phyloP scores from a whole-genome alignment of 257 asterid species.

The Plantago elongata region DNA sequence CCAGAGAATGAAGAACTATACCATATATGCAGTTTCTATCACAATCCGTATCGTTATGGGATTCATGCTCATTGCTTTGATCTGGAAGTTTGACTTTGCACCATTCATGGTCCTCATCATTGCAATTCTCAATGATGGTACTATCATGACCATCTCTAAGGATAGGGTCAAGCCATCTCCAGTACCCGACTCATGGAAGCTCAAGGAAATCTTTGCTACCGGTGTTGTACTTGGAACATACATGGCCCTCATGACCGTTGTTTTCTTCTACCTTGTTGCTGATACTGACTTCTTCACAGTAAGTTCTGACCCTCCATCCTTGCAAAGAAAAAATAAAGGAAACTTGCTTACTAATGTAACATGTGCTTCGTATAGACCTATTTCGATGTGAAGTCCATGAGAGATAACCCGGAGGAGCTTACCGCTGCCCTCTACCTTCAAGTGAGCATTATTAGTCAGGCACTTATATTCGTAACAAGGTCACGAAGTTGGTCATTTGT shows the following conservation, averaged over 20 bases:
- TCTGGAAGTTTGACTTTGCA: conserved; percentile 88
- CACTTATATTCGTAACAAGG: conserved; percentile 82
- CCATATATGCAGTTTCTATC: conserved; percentile 86
- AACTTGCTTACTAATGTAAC: not conserved
- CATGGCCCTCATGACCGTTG: conserved; percentile 67
- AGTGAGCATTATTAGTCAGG: conserved; percentile 93
- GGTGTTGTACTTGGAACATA: conserved; percentile 85
- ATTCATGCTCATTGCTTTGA: conserved; percentile 79
- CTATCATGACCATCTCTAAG: conserved; percentile 94
- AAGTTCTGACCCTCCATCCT: conserved; percentile 9
- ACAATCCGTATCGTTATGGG: conserved; percentile 87
- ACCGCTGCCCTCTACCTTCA: conserved; percentile 87
- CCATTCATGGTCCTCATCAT: conserved; percentile 92
- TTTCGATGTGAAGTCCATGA: conserved; percentile 50
- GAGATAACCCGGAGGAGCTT: conserved; percentile 42
- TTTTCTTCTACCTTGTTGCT: conserved; percentile 71
- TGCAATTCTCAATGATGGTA: conserved; percentile 83
- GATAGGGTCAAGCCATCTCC: conserved; percentile 90
- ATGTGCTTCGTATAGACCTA: conserved; percentile 24
- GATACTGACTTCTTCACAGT: conserved; percentile 70
- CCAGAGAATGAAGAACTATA: conserved; percentile 91
- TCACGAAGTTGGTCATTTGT: conserved; percentile 82
- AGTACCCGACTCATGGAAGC: conserved; percentile 90
- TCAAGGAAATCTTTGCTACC: conserved; percentile 80
- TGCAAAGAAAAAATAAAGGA: not conserved